These are phyloP conservation scores for Telopea speciosissima DNA, from an alignment of 177 flowering plant species.

Conservation along the genomic window DNA sequence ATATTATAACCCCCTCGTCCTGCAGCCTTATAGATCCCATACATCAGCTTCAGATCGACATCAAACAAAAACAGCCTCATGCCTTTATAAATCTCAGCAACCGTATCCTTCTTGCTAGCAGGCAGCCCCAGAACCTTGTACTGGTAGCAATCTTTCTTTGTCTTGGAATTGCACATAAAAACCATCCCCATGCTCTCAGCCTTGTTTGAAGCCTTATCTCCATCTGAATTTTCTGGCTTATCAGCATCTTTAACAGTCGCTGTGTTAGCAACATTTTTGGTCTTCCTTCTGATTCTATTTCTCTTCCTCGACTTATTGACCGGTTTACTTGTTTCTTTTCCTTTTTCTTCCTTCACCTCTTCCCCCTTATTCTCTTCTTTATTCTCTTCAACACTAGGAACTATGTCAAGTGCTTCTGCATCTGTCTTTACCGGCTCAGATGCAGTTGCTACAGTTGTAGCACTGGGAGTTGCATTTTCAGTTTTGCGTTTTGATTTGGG, in stretches of 20 bases:
- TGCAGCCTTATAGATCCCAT: constrained; percentile 57
- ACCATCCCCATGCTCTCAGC: constrained; percentile 43
- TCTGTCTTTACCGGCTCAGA: constrained; percentile 5
- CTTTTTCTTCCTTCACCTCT: constrained; percentile 3
- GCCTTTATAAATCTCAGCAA: constrained; percentile 39
- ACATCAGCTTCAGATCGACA: constrained; percentile 40
- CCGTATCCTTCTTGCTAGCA: constrained; percentile 40
- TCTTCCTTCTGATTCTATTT: constrained; percentile 13
- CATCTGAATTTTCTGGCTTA: constrained; percentile 19
- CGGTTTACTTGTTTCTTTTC: constrained; percentile 3
- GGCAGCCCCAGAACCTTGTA: constrained; percentile 53
- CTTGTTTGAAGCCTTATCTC: constrained; percentile 18
- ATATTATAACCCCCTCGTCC: constrained; percentile 47
- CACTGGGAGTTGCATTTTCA: neutral
- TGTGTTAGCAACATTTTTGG: constrained; percentile 1
- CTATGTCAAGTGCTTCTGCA: neutral
- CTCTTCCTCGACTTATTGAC: constrained; percentile 9
- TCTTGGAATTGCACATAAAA: constrained; percentile 54
- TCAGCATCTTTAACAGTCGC: constrained; percentile 5
- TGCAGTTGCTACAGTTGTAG: neutral
- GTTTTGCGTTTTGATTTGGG: neutral
- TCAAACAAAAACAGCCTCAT: constrained; percentile 58
- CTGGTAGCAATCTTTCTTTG: constrained; percentile 49
- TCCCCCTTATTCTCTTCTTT: constrained; percentile 9
- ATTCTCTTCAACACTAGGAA: constrained; percentile 3